Percentiles rank a stretch among this genome's conserved stretches.
Evolutionary conservation across 257 asterid species (phyloP).

Genomic region (Solanum raphanifolium): DNA sequence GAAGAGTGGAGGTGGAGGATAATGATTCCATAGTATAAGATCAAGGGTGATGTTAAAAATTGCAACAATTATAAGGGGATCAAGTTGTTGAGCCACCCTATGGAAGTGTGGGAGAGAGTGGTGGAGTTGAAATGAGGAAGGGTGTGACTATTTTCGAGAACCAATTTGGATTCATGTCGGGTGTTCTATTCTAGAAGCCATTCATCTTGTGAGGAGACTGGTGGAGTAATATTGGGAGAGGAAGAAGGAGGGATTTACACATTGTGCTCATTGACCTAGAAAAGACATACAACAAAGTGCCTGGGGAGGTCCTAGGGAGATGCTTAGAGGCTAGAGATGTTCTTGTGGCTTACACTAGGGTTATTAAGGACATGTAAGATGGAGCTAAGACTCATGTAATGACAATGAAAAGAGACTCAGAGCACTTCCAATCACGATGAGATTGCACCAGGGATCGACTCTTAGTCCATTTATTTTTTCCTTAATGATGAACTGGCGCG

Average conservation of each 20-base stretch:
- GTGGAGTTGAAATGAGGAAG: background rate
- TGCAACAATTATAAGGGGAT: background rate
- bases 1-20: background rate
- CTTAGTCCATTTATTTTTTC: background rate
- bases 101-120: background rate
- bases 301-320: background rate
- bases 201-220: background rate
- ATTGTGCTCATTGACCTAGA: background rate
- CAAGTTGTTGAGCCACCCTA: background rate
- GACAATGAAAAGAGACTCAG: background rate
- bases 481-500: background rate
- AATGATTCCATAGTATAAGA: background rate
- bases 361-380: background rate
- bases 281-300: background rate
- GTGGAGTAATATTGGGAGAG: background rate
- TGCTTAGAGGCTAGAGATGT: background rate
- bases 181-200: too few relatives aligned
- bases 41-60: background rate
- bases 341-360: background rate
- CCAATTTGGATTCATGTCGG: background rate
- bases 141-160: background rate
- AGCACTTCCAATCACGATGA: background rate
- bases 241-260: background rate
- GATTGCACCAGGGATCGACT: background rate
- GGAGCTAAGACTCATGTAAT: background rate